These are phyloP conservation scores for Aspergillus aculeatinus DNA, from an alignment of 2,329 filamentous ascomycete genomes.

Conservation along the genomic window DNA sequence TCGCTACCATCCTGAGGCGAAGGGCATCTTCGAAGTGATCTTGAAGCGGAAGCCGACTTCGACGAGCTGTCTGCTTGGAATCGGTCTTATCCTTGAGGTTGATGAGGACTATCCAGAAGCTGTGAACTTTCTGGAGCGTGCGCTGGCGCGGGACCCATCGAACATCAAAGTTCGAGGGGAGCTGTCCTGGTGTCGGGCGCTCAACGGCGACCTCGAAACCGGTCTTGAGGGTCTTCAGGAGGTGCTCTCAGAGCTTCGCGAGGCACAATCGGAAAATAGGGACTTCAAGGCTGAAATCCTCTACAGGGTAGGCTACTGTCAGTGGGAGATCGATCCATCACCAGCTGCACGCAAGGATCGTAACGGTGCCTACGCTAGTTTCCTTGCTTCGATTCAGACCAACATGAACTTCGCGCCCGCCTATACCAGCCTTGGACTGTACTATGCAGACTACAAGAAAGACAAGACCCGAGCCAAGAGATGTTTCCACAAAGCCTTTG, in stretches of 20 bases:
- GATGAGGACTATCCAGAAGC: conserved; percentile 85
- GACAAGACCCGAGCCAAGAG: conserved; percentile 84
- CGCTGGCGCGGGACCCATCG: conserved; percentile 67
- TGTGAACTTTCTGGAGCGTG: conserved; percentile 74
- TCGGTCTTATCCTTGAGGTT: conserved; percentile 89
- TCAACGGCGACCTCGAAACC: conserved; percentile 70
- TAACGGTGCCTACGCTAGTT: conserved; percentile 77
- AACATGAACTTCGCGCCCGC: conserved; percentile 86
- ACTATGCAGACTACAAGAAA: conserved; percentile 85
- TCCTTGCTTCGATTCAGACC: conserved; percentile 78
- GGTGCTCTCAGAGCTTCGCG: conserved; percentile 65
- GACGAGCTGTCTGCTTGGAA: conserved; percentile 79
- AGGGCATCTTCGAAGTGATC: conserved; percentile 78
- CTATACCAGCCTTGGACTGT: conserved; percentile 87
- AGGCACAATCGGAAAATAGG: conserved; percentile 58
- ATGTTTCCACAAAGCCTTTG: conserved; percentile 95
- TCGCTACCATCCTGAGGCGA: conserved; percentile 84
- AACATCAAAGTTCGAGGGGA: conserved; percentile 83
- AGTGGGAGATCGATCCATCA: conserved; percentile 80
- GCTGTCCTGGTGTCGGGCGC: conserved; percentile 85
- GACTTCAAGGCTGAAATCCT: conserved; percentile 82
- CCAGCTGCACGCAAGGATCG: conserved; percentile 74
- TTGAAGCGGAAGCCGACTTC: conserved; percentile 72
- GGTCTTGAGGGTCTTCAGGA: conserved; percentile 69
- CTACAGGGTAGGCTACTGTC: conserved; percentile 80